These are phyloP conservation scores for Zymoseptoria tritici DNA, from an alignment of 2,329 filamentous ascomycete genomes.

Conservation along the genomic window DNA sequence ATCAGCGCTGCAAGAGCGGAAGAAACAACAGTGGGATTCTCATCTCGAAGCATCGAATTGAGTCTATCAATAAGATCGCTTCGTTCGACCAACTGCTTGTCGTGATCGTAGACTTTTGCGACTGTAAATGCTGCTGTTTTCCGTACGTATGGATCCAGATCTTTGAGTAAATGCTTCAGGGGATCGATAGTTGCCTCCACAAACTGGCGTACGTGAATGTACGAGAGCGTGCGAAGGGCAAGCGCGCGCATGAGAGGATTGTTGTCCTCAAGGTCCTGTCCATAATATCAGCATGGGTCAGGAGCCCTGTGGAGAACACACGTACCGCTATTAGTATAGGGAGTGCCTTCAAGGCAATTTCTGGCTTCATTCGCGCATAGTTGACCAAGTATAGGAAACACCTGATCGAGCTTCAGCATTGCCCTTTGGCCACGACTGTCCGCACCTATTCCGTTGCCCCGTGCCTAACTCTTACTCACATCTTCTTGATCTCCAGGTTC, in stretches of 20 bases:
- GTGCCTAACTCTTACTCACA: conserved; percentile 52
- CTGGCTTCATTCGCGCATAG: conserved; percentile 88
- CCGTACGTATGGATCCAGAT: conserved; percentile 88
- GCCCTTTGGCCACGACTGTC: background rate
- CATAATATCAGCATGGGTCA: conserved; percentile 1
- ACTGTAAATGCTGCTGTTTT: conserved; percentile 96
- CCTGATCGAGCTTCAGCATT: conserved; percentile 48
- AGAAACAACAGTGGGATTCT: conserved; percentile 95
- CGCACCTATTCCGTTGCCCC: background rate
- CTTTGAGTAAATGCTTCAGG: conserved; percentile 73
- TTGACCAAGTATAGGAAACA: conserved; percentile 97
- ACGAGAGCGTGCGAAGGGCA: conserved; percentile 90
- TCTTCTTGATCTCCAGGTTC: conserved; percentile 98
- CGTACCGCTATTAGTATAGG: conserved; percentile 74
- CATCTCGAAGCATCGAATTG: conserved; percentile 83
- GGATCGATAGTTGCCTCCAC: conserved; percentile 83
- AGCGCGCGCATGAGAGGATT: conserved; percentile 91
- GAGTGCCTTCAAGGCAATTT: conserved; percentile 87
- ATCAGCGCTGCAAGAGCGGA: conserved; percentile 85
- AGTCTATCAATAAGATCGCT: conserved; percentile 89
- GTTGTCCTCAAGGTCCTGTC: conserved; percentile 80
- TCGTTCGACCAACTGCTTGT: conserved; percentile 77
- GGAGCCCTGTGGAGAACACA: background rate
- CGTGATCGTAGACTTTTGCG: conserved; percentile 95
- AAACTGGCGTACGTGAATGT: conserved; percentile 93